phyloP scores from a whole-genome alignment of 2,329 filamentous ascomycete genomes.

The Alternaria sp. region DNA sequence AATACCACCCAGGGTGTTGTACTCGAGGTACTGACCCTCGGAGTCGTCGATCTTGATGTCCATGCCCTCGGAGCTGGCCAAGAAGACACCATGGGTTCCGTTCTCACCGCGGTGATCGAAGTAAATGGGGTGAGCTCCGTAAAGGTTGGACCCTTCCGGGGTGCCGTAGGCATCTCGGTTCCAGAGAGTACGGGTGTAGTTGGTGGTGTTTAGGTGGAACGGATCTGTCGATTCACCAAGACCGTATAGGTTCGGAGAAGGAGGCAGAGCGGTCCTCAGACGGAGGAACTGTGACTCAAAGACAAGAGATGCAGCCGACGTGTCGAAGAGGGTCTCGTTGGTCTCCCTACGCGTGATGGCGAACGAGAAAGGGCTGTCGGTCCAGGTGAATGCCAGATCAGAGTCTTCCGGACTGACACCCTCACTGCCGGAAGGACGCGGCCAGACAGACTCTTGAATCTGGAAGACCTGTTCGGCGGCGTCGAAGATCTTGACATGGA shows the following conservation, averaged over 20 bases:
- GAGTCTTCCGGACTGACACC: constrained; percentile 43
- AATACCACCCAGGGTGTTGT: constrained; percentile 81
- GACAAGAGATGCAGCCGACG: constrained; percentile 70
- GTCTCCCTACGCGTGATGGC: constrained; percentile 65
- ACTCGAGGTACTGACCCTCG: constrained; percentile 75
- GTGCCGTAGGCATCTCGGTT: constrained; percentile 70
- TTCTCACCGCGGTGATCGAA: constrained; percentile 69
- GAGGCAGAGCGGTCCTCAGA: constrained; percentile 73
- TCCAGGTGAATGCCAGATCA: constrained; percentile 64
- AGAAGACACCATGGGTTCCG: constrained; percentile 49
- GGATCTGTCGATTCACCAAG: constrained; percentile 79
- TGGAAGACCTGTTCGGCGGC: constrained; percentile 73
- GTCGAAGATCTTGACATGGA: constrained; percentile 78
- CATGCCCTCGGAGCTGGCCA: constrained; percentile 60
- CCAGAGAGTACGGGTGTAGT: constrained; percentile 72
- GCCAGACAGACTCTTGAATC: constrained; percentile 72
- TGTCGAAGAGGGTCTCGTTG: constrained; percentile 72
- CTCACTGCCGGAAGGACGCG: constrained; percentile 60
- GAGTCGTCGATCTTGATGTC: constrained; percentile 76
- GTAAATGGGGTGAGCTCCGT: constrained; percentile 79
- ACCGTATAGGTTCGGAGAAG: constrained; percentile 75
- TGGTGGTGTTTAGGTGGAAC: constrained; percentile 71
- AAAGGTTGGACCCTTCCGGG: constrained; percentile 71
- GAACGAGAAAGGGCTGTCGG: constrained; percentile 71
- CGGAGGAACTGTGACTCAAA: constrained; percentile 81